These are phyloP conservation scores for Pichiaceae sp. DNA, from an alignment of 1,139 yeast genomes.

Conservation along the genomic window DNA sequence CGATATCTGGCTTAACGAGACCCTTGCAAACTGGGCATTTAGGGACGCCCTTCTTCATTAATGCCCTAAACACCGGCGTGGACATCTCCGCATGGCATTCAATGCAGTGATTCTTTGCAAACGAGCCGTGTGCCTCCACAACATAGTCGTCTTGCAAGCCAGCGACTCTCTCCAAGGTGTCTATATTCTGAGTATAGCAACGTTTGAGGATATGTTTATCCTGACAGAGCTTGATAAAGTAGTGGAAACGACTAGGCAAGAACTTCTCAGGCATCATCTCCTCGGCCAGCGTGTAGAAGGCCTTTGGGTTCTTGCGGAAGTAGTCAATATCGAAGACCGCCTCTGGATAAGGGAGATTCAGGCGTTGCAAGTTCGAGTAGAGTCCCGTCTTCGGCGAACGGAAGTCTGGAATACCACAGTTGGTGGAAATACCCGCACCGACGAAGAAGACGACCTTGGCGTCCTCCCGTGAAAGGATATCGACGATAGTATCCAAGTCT, in stretches of 20 bases:
- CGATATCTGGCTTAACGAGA: conserved; percentile 84
- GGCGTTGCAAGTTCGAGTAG: conserved; percentile 67
- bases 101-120: conserved; percentile 77
- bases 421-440: conserved; percentile 92
- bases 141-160: conserved; percentile 59
- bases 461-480: conserved; percentile 14
- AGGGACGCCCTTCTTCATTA: conserved; percentile 23
- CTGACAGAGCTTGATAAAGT: conserved; percentile 57
- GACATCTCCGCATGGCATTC: conserved; percentile 56
- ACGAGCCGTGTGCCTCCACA: conserved; percentile 93
- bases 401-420: conserved; percentile 93
- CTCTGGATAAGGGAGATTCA: conserved; percentile 83
- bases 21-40: conserved; percentile 51
- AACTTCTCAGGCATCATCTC: conserved; percentile 86
- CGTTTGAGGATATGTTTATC: conserved; percentile 54
- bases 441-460: conserved; percentile 36
- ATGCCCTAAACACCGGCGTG: conserved; percentile 36
- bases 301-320: conserved; percentile 65
- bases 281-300: conserved; percentile 76
- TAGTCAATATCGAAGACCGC: conserved; percentile 90
- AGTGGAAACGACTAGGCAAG: conserved; percentile 75
- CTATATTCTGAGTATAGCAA: conserved; percentile 87
- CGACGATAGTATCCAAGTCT: conserved; percentile 13
- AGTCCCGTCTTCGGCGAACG: conserved; percentile 88
- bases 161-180: conserved; percentile 80